Evolutionary conservation across 352 stramenopile species (phyloP), one percentile per base, ranked within the genome.

Genomic region (Globisporangium ultimum): DNA sequence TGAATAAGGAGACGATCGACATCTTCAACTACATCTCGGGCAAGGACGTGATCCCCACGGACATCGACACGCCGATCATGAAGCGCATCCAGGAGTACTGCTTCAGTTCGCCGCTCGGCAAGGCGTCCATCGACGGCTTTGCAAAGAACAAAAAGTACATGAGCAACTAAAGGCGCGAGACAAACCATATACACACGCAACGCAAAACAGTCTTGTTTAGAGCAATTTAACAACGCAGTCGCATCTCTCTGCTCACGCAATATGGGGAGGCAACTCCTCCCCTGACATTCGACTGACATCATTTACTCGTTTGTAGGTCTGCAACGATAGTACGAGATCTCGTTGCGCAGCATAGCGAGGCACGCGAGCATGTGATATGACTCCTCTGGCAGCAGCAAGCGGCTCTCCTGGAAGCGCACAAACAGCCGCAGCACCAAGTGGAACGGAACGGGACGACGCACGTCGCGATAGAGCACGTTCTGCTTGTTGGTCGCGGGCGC

Each of bases 1-100:
- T 98, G 32, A 98, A 98, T 75, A 80, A 96, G 64, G 96, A 99
- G 76, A 99, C 96, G 10, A 98, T 98, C 67, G 96, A 99, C 80
- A 99, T 98, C 70, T 98, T 98, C 80, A 98, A 98, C 75, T 95
- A 98, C 60, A 93, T 98, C 62, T 98, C 92, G 7, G 79, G 91
- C 51, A 91, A 97, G 65, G 83, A 82, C 57, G 56, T 78, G 57
- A 71, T 97, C 36, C 95, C 95, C 0, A 74, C 88, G 43, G 62
- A 69, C 53, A 62, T 96, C n/a, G 68, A 93, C 61, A 93, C 83
- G 32, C 82, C 87, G 38, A 78, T 98, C 53, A 94, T 98, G 63
- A 87, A 98, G 72, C 73, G 80, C 34, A 89, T 98, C 61, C 92
- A 98, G 60, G 78, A 84, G 52, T 98, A 95, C 81, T 93, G 81